Evolutionary conservation across 2,329 filamentous ascomycete species (phyloP).

Genomic region (Nakataea oryzae): DNA sequence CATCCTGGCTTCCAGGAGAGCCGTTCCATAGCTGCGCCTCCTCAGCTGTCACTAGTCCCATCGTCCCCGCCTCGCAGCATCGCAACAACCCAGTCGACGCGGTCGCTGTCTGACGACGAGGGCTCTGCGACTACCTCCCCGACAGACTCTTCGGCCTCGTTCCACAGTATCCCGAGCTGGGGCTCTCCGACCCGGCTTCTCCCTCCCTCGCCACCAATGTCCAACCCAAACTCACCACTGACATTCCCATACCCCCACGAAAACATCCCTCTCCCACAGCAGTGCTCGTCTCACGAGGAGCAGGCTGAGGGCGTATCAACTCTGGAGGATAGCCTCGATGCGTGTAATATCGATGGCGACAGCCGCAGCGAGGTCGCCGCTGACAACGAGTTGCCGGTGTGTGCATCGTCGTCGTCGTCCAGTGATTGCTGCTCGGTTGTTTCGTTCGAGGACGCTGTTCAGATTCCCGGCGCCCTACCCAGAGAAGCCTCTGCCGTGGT

Average conservation of each 20-base stretch:
- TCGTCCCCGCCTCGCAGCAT: slow-evolving; percentile 23
- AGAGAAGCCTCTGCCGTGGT: background rate
- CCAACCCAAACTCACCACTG: slow-evolving; percentile 25
- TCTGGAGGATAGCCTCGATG: background rate
- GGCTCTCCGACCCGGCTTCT: slow-evolving; percentile 31
- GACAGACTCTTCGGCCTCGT: slow-evolving; percentile 38
- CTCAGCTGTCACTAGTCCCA: slow-evolving; percentile 28
- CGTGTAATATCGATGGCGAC: background rate
- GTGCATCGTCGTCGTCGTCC: background rate
- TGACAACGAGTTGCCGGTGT: background rate
- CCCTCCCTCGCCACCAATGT: slow-evolving; percentile 32
- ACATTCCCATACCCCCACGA: slow-evolving; percentile 29
- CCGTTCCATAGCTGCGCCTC: slow-evolving; percentile 11
- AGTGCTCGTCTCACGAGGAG: background rate
- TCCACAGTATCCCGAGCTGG: slow-evolving; percentile 44
- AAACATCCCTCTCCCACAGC: slow-evolving; percentile 21
- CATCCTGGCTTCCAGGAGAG: slow-evolving; percentile 6
- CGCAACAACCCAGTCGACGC: slow-evolving; percentile 9
- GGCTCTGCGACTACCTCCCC: slow-evolving; percentile 24
- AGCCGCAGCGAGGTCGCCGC: background rate
- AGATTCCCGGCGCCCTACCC: background rate
- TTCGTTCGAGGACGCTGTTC: background rate
- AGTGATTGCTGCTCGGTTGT: background rate
- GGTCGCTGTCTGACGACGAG: slow-evolving; percentile 12
- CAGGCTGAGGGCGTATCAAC: background rate